Evolutionary conservation across 805 yeast genomes (phyloP).

Genomic region (Myxozyma monticola): DNA sequence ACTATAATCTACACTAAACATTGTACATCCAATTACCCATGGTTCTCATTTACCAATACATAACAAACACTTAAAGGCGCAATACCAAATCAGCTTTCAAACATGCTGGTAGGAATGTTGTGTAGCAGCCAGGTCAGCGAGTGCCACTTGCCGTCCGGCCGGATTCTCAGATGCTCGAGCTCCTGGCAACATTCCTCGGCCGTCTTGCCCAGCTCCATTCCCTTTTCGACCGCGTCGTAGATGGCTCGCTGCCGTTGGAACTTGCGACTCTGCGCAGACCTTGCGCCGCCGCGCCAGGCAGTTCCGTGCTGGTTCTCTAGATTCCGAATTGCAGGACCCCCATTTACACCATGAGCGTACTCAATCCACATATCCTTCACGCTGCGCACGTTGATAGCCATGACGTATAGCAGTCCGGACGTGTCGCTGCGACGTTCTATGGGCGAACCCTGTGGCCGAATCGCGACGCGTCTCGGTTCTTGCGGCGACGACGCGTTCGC

Average conservation of each 20-base stretch:
- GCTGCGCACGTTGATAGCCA: conserved; percentile 24
- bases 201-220: conserved; percentile 18
- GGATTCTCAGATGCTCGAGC: conserved; percentile 19
- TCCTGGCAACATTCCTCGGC: conserved; percentile 26
- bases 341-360: conserved; percentile 25
- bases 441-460: not conserved
- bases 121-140: conserved; percentile 27
- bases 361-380: conserved; percentile 28
- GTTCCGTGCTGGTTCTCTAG: conserved; percentile 27
- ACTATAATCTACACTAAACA: not conserved
- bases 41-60: not conserved
- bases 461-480: not conserved
- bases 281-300: conserved; percentile 29
- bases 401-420: conserved; percentile 13
- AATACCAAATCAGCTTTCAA: no score
- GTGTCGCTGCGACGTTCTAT: conserved; percentile 9
- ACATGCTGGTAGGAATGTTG: conserved; percentile 20
- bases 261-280: conserved; percentile 28
- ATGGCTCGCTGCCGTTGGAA: conserved; percentile 25
- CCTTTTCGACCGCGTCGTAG: conserved; percentile 26
- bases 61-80: not conserved
- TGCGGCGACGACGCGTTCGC: not conserved
- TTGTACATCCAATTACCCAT: conserved; percentile 1
- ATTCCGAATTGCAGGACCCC: conserved; percentile 23
- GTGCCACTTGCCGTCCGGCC: conserved; percentile 19